Evolutionary conservation across 2,329 filamentous ascomycete species (phyloP), one percentile per base, ranked within the genome.

Genomic region (Aschersonia sp.): DNA sequence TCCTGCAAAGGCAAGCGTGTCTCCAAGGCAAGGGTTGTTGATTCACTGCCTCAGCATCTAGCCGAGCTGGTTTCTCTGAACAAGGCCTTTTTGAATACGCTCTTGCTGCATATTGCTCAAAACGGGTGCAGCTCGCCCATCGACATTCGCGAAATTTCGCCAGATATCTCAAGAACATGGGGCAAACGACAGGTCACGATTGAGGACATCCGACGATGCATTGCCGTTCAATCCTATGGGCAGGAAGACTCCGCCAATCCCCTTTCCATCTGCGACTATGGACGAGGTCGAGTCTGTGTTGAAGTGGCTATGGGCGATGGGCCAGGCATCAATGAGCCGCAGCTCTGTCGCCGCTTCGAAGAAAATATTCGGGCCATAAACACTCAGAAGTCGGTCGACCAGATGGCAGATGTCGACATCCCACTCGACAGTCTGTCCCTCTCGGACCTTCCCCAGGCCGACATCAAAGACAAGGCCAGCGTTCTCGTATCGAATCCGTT

Each of bases 41-140:
- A 50, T 30, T 57, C 56, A 5, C 67, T 82, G 4, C 77, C 74
- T 9, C 59, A 58, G 20, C 76, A 78, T 55, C 65, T 80, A 41
- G 61, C 70, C 49, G 77, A 84, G 45, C 67, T 88, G 12, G 64
- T 85, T 46, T 67, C 74, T 49, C 68, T 89, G 30, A 78, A 88
- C 60, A 69, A 70, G 41, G 73, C 80, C 9, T 84, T 89, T 54
- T 69, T 86, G 50, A 80, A 81, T 56, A 80, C 83, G 0, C 67
- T 87, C 30, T 74, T 77, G 0, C 65, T 89, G 7, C 82, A 88
- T 56, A 74, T 79, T 51, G 81, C 81, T 1, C 84, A 89, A 63
- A 78, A 83, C 60, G 80, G 82, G 50, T 66, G 68, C 31, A 68
- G 72, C 44, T 70, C 76, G 0, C 80, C 85, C 0, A 75, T 80